Base-by-base conservation (phyloP, 805 yeast species). In the Zygoascus bituminiphila region DNA sequence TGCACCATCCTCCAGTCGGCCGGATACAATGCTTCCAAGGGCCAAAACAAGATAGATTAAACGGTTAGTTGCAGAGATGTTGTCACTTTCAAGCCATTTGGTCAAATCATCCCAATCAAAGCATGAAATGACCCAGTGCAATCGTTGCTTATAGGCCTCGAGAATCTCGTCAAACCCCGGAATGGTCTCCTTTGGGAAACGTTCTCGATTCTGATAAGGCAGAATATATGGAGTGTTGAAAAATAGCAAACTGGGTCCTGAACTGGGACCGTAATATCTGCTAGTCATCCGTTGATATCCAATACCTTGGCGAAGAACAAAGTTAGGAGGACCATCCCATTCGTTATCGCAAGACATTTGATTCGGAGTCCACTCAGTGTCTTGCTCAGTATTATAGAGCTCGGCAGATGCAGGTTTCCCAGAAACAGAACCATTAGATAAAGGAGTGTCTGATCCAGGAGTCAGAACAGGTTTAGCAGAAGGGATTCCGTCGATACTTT, bases 261-360 rank as follows among this genome's bases (percentile, higher is more conserved):
- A 48, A 24, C 52, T 47, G 8, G 56, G 56, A 6, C 56, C 56
- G 26, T 40, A 53, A 45, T 53, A 53, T 25, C 52, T 45, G 22
- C 43, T 24, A 7, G 45, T 42, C 9, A 35, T 22, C 5, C 43
- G 24, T 37, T 53, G 52, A 20, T 46, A 43, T n/a, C 49, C 39
- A 17, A 38, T 19, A 21, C 52, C 56, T 36, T 47, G 41, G 5
- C 54, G 46, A 8, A 53, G 24, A 12, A 51, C 48, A 46, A 51
- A 53, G 22, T 44, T 43, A 10, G 25, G 24, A 39, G 43, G 37
- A 25, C 17, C 37, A 19, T 15, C 36, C 24, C 12, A 24, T 33
- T 10, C n/a, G 26, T 42, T 23, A 42, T 36, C 35, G 17, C 23
- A 9, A 36, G n/a, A 15, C 31, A 46, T 21, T 9, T 19, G n/a